Evolutionary conservation across 352 stramenopile genomes (phyloP).

Genomic region (Pythium dissotocum): DNA sequence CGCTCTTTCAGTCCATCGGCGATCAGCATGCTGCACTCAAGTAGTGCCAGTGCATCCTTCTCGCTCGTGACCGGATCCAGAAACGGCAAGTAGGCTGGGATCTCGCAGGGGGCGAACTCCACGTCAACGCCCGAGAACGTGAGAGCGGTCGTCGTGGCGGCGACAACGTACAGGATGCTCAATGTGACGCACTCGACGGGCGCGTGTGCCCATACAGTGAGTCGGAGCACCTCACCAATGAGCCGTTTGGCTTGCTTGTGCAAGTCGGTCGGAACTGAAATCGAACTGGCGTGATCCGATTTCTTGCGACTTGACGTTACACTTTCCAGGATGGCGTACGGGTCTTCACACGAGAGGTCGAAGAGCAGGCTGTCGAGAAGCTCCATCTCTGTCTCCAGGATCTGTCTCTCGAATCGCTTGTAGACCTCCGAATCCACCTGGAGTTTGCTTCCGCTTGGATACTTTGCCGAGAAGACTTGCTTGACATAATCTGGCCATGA

Average conservation of each 20-base stretch:
- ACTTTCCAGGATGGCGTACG: slow-evolving; percentile 71
- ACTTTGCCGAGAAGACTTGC: slow-evolving; percentile 49
- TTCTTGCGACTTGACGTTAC: slow-evolving; percentile 50
- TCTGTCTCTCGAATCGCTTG: slow-evolving; percentile 50
- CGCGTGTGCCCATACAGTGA: slow-evolving; percentile 66
- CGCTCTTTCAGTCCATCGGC: slow-evolving; percentile 58
- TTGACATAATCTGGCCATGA: slow-evolving; percentile 65
- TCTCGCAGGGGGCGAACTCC: not conserved
- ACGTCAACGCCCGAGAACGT: slow-evolving; percentile 11
- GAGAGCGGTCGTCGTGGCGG: slow-evolving; percentile 47
- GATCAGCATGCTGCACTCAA: slow-evolving; percentile 62
- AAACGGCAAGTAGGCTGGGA: slow-evolving; percentile 50
- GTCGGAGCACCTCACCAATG: slow-evolving; percentile 47
- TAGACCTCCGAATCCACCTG: slow-evolving; percentile 44
- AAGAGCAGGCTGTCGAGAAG: slow-evolving; percentile 77
- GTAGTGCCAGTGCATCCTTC: slow-evolving; percentile 44
- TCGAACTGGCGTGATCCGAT: not conserved
- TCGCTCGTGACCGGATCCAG: slow-evolving; percentile 45
- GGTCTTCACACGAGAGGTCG: slow-evolving; percentile 70
- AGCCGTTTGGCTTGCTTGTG: slow-evolving; percentile 73
- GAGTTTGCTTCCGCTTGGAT: slow-evolving; percentile 12
- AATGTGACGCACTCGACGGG: slow-evolving; percentile 67
- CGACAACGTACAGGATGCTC: slow-evolving; percentile 68
- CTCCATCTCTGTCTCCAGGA: slow-evolving; percentile 59
- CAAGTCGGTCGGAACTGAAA: slow-evolving; percentile 37